Evolutionary conservation across 2,329 filamentous ascomycete species (phyloP), one percentile per base, ranked within the genome.

Genomic region (Diaporthe sp.): DNA sequence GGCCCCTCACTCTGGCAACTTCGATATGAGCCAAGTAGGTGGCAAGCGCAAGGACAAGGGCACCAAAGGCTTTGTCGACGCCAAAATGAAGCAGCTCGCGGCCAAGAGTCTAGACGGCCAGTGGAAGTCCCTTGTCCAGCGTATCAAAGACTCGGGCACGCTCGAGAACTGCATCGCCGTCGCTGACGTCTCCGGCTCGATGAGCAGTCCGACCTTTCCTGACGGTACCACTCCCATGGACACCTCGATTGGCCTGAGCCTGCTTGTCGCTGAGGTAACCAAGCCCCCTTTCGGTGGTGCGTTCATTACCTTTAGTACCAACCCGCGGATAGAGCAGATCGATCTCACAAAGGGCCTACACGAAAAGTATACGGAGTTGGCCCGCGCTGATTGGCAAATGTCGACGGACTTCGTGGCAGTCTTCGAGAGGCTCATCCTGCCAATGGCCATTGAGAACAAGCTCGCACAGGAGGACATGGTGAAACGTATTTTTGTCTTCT

Each of bases 401-500:
- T 87, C 79, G 75, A 91, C 89, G 1, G 79, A 92, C 76, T 88
- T 91, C 72, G 83, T 85, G 7, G 84, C 86, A 30, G 89, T 91
- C 5, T 92, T 92, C 73, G 84, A 86, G 69, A 69, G 84, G 0
- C 81, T 91, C 1, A 86, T 92, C 61, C 85, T 92, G 0, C 88
- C 88, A 3, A 85, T 89, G 83, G 89, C 90, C 0, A 70, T 87
- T 10, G 58, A 83, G 61, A 84, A 90, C 76, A 84, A 88, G 15
- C 77, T 92, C 44, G 84, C 82, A 76, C 85, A 83, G 51, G 87
- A 90, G 71, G 86, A 92, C 51, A 92, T 92, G 89, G 85, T 91
- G 22, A 91, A 90, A 81, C 86, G 88, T 5, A 79, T 92, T 22
- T 91, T 92, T 77, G 86, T 92, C 44, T 91, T 92, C 77, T 87